Evolutionary conservation across 139 green algal genomes (phyloP).

Genomic region (Chlorella vulgaris): DNA sequence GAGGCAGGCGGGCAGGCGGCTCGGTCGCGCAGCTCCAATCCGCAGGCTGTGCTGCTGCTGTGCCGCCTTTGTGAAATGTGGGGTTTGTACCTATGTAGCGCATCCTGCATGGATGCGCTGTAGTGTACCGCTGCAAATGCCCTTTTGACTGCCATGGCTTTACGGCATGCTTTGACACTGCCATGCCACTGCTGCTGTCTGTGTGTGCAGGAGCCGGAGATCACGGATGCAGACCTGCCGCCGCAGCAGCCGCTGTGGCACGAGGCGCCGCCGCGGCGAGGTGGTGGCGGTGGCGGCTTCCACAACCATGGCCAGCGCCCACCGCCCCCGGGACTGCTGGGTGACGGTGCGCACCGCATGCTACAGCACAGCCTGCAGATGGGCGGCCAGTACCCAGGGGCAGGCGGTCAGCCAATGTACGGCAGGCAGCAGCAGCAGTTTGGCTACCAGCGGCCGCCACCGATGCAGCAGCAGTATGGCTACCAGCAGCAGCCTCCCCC

Average conservation of each 20-base stretch:
- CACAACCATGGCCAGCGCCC: background rate
- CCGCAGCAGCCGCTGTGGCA: conserved; percentile 61
- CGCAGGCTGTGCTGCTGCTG: conserved; percentile 7
- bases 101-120: too few species aligned
- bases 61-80: background rate
- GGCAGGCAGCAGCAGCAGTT: background rate
- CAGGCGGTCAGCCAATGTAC: background rate
- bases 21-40: background rate
- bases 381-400: background rate
- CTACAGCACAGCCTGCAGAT: conserved; percentile 43
- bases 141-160: too few species aligned
- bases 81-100: too few species aligned
- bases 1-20: background rate
- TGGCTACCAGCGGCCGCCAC: background rate
- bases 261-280: conserved; percentile 43
- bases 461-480: background rate
- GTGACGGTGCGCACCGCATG: conserved; percentile 50
- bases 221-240: conserved; percentile 53
- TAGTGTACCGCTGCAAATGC: too few species aligned
- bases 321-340: conserved; percentile 33
- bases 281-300: conserved; percentile 4
- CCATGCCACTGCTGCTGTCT: background rate
- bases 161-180: too few species aligned
- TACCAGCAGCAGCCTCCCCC: background rate
- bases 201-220: conserved; percentile 26